Evolutionary conservation across 768 basidiomycete species (phyloP).

Genomic region (Psilocybe tampanensis): DNA sequence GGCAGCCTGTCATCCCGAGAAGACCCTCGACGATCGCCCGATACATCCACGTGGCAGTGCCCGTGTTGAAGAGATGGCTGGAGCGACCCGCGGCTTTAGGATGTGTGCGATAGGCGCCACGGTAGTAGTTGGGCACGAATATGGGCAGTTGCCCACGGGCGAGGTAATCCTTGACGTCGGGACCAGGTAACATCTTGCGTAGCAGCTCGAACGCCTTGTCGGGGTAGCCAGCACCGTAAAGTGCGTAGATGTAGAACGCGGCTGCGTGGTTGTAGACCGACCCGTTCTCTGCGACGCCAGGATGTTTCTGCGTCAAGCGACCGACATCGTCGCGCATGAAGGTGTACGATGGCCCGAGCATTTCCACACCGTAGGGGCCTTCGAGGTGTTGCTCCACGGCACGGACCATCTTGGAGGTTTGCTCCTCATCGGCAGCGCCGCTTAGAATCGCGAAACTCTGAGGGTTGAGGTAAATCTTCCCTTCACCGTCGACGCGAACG

Average conservation of each 20-base stretch:
- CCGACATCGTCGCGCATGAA: neutral
- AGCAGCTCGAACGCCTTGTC: neutral
- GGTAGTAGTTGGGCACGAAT: conserved; percentile 2
- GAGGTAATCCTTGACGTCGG: neutral
- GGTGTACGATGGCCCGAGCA: neutral
- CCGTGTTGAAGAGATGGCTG: neutral
- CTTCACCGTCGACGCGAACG: neutral
- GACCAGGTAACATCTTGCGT: neutral
- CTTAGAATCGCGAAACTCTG: neutral
- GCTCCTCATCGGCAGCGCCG: neutral
- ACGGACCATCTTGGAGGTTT: neutral
- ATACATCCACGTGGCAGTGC: conserved; percentile 1
- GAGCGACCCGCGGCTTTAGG: neutral
- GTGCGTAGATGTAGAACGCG: neutral
- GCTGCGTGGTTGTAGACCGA: conserved; percentile 1
- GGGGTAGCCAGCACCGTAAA: neutral
- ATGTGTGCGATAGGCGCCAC: neutral
- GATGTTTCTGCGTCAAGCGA: neutral
- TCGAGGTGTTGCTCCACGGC: neutral
- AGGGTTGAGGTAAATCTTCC: neutral
- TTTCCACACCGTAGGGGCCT: neutral
- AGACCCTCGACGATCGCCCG: neutral
- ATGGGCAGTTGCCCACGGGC: neutral
- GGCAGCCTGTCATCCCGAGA: neutral
- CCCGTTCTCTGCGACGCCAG: neutral